Conservation (phyloP, 2,329 filamentous ascomycete species). For the Cladosporium sp. region DNA sequence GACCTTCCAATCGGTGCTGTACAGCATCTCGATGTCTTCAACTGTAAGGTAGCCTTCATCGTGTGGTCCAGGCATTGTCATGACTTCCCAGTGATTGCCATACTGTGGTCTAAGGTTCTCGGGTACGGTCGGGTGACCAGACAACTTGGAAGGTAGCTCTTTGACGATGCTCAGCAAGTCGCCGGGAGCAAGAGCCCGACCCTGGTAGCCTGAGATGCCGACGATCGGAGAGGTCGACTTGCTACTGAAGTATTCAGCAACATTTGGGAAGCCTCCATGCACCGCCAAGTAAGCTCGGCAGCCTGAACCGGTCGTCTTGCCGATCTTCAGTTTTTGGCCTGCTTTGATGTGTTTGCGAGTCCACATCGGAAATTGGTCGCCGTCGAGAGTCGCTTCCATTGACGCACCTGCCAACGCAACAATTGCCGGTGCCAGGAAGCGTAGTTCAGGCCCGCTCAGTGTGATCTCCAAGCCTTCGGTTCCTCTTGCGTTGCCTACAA, state of each 20-base stretch:
- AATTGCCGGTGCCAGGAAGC: constrained; percentile 57
- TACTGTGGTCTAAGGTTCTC: constrained; percentile 53
- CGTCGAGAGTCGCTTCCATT: constrained; percentile 56
- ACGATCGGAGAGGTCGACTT: constrained; percentile 62
- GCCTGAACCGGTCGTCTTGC: constrained; percentile 55
- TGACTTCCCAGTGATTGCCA: constrained; percentile 54
- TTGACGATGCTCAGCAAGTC: constrained; percentile 54
- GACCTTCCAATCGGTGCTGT: constrained; percentile 60
- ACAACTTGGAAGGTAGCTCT: constrained; percentile 40
- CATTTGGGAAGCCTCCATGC: constrained; percentile 55
- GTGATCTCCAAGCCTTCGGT: constrained; percentile 63
- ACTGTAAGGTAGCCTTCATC: constrained; percentile 55
- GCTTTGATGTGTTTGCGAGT: constrained; percentile 52
- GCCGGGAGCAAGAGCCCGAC: constrained; percentile 56
- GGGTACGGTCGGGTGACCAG: constrained; percentile 44
- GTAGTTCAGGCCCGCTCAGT: constrained; percentile 59
- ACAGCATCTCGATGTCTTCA: constrained; percentile 60
- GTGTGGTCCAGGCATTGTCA: constrained; percentile 59
- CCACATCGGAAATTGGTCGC: constrained; percentile 56
- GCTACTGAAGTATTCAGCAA: constrained; percentile 60
- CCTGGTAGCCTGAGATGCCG: constrained; percentile 62
- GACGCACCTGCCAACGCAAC: constrained; percentile 60
- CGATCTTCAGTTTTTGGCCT: constrained; percentile 58
- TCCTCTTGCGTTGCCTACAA: constrained; percentile 58
- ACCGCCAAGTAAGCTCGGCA: constrained; percentile 63